phyloP scores from a whole-genome alignment of 2,329 filamentous ascomycete genomes.

The Trichoderma koningii region DNA sequence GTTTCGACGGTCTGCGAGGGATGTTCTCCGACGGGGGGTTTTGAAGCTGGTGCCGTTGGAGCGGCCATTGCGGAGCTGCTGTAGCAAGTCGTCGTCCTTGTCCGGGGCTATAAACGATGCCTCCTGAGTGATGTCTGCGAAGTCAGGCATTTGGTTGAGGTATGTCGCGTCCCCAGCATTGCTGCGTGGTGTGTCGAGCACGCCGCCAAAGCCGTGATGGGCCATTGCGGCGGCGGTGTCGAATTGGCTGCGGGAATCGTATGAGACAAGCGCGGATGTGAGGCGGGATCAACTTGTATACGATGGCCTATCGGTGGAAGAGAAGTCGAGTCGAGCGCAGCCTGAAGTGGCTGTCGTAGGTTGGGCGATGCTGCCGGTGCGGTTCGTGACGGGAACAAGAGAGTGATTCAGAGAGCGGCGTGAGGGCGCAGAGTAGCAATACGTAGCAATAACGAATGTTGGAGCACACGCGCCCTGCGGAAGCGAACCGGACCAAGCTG shows the following conservation, averaged over 20 bases:
- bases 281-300: not conserved
- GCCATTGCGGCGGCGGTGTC: conserved; percentile 53
- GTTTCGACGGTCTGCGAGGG: conserved; percentile 71
- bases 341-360: not conserved
- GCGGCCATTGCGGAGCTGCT: conserved; percentile 70
- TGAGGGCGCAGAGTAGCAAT: not conserved
- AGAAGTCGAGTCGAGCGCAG: not conserved
- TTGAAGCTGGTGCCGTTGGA: conserved; percentile 59
- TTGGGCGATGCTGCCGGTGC: not conserved
- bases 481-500: not conserved
- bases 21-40: conserved; percentile 72
- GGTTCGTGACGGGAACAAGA: conserved; percentile 1
- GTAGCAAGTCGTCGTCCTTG: conserved; percentile 69
- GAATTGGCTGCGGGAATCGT: not conserved
- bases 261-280: conserved; percentile 1
- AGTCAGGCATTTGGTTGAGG: conserved; percentile 67
- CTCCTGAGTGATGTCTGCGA: conserved; percentile 79
- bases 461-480: not conserved
- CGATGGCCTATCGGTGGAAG: not conserved
- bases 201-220: conserved; percentile 61
- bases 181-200: conserved; percentile 83
- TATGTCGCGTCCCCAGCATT: conserved; percentile 83
- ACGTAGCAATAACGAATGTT: conserved; percentile 7
- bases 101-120: conserved; percentile 81
- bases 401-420: not conserved